phyloP scores from a whole-genome alignment of 2,329 filamentous ascomycete species.

The Nigrograna mackinnonii region DNA sequence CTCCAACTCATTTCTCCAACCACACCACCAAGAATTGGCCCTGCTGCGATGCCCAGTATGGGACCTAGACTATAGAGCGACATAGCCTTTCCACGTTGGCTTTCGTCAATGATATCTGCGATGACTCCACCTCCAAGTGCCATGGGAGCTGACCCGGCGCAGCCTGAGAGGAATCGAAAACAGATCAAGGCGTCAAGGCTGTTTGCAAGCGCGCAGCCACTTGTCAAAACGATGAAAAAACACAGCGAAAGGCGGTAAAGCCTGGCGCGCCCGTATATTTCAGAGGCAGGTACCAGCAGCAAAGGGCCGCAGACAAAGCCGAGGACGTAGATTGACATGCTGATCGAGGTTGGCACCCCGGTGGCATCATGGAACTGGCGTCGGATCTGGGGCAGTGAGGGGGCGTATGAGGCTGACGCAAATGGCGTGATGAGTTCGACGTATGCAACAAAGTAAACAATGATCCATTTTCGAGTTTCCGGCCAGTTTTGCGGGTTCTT shows the following conservation, averaged over 20 bases:
- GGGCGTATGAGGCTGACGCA: too few species aligned
- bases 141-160: slow-evolving; percentile 21
- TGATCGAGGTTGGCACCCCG: too few species aligned
- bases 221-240: slow-evolving; percentile 16
- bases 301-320: slow-evolving; percentile 27
- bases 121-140: slow-evolving; percentile 57
- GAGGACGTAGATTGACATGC: slow-evolving; percentile 31
- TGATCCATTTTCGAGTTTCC: too few species aligned
- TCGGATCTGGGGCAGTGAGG: too few species aligned
- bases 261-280: slow-evolving; percentile 40
- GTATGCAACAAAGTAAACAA: too few species aligned
- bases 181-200: slow-evolving; percentile 23
- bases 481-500: too few species aligned
- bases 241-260: slow-evolving; percentile 29
- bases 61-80: slow-evolving; percentile 54
- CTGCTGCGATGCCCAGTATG: slow-evolving; percentile 48
- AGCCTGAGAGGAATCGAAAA: slow-evolving; percentile 30
- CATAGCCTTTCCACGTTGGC: slow-evolving; percentile 55
- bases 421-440: too few species aligned
- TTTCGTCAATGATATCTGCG: slow-evolving; percentile 54
- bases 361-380: too few species aligned
- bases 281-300: slow-evolving; percentile 36
- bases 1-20: slow-evolving; percentile 51
- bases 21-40: slow-evolving; percentile 50
- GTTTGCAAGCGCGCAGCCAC: slow-evolving; percentile 29